These are phyloP conservation scores for Calendula officinalis DNA, from an alignment of 129 eudicot species.

Conservation along the genomic window DNA sequence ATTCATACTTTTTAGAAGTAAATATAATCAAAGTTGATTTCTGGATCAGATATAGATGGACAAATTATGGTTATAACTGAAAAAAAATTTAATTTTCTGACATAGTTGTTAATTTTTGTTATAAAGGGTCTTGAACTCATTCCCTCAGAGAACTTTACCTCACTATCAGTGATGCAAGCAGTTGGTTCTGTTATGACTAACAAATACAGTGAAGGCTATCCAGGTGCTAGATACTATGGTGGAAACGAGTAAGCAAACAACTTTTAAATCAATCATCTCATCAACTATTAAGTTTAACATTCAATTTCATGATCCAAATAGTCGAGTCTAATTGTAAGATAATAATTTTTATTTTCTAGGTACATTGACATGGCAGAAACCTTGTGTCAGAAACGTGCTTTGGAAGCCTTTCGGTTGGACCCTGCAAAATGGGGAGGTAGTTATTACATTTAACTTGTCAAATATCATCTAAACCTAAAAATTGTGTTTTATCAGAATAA, in stretches of 20 bases:
- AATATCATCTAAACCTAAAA: background rate
- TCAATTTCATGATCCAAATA: background rate
- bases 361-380: conserved; percentile 99
- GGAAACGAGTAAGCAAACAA: conserved; percentile 85
- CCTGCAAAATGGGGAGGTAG: conserved; percentile 99
- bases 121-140: conserved; percentile 91
- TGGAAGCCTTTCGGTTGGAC: conserved; percentile 96
- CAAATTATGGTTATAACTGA: background rate
- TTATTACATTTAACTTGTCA: background rate
- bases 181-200: conserved; percentile 99
- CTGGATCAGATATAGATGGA: background rate
- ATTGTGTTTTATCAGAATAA: background rate
- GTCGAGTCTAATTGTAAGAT: background rate
- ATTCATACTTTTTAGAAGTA: background rate
- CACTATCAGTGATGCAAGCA: conserved; percentile 99
- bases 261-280: background rate
- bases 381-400: conserved; percentile 96
- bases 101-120: conserved; percentile 5
- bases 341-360: conserved; percentile 36
- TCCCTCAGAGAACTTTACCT: conserved; percentile 95
- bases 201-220: conserved; percentile 99
- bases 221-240: conserved; percentile 99
- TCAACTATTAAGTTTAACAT: conserved; percentile 7
- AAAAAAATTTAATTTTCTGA: background rate
- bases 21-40: background rate